Conservation (phyloP, 306 rosid species). For the Quercus ilex region DNA sequence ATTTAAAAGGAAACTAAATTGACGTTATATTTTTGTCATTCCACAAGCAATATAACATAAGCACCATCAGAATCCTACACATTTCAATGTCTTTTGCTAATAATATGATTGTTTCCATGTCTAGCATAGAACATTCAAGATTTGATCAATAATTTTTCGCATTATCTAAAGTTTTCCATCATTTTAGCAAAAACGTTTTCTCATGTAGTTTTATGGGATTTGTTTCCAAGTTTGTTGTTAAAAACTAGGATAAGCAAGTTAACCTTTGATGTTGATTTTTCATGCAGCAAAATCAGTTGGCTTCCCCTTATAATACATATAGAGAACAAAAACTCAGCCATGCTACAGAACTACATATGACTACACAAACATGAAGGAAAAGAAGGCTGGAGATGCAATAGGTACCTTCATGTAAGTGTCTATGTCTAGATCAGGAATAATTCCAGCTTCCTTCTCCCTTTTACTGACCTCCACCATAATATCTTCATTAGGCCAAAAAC, state of each 20-base stretch:
- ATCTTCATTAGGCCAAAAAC: constrained; percentile 29
- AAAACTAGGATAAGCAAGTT: neutral
- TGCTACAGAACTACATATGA: neutral
- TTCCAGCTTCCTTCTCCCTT: constrained; percentile 63
- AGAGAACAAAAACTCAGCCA: neutral
- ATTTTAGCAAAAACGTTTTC: too few species aligned
- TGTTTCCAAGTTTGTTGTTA: neutral
- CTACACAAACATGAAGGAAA: neutral
- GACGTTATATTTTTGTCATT: neutral
- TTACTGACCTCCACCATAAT: constrained; percentile 58
- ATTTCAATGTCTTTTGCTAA: too few species aligned
- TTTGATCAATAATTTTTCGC: too few species aligned
- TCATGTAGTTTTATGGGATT: too few species aligned
- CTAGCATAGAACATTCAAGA: too few species aligned
- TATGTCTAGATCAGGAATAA: constrained; percentile 69
- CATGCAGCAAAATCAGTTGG: neutral
- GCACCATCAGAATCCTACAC: neutral
- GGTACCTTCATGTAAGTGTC: constrained; percentile 85
- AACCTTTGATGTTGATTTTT: neutral
- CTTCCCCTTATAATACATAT: neutral
- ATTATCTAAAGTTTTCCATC: too few species aligned
- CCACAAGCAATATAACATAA: neutral
- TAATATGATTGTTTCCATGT: too few species aligned
- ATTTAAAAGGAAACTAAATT: neutral
- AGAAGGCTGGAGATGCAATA: neutral